phyloP scores from a whole-genome alignment of 192 early-diverging fungal genomes.

The Rhizoclosmatium sp. region DNA sequence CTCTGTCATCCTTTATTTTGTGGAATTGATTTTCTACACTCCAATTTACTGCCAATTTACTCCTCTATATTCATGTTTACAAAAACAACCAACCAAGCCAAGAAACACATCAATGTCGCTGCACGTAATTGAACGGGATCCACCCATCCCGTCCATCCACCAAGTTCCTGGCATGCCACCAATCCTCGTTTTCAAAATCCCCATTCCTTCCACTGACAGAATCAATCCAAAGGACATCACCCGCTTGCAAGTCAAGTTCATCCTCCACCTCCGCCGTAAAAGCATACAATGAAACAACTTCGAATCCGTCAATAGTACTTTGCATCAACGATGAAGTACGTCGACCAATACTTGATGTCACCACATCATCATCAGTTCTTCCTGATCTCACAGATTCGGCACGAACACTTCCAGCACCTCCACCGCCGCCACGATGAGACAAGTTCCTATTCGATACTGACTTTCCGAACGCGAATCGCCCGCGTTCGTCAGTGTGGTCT shows the following conservation, averaged over 20 bases:
- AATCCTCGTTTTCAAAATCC: conserved; percentile 40
- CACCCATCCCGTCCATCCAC: conserved; percentile 44
- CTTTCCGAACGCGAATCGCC: background rate
- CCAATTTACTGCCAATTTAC: too few relatives aligned
- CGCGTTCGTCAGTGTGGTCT: background rate
- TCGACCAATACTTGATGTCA: too few relatives aligned
- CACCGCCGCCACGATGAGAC: background rate
- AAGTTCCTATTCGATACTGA: background rate
- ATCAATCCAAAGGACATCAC: conserved; percentile 35
- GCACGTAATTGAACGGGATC: conserved; percentile 42
- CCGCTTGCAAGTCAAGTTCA: conserved; percentile 50
- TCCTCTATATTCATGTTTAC: too few relatives aligned
- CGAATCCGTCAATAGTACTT: conserved; percentile 10
- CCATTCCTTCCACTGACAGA: conserved; percentile 33
- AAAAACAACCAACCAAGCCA: too few relatives aligned
- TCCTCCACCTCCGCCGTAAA: conserved; percentile 50
- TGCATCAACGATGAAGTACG: too few relatives aligned
- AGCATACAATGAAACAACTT: conserved; percentile 48
- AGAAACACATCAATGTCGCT: background rate
- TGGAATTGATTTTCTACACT: too few relatives aligned
- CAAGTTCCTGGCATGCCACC: conserved; percentile 48
- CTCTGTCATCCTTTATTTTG: too few relatives aligned
- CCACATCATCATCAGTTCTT: background rate
- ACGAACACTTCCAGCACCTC: background rate
- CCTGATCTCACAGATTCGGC: background rate